phyloP scores from a whole-genome alignment of 257 asterid species.

The Datura wrightii region DNA sequence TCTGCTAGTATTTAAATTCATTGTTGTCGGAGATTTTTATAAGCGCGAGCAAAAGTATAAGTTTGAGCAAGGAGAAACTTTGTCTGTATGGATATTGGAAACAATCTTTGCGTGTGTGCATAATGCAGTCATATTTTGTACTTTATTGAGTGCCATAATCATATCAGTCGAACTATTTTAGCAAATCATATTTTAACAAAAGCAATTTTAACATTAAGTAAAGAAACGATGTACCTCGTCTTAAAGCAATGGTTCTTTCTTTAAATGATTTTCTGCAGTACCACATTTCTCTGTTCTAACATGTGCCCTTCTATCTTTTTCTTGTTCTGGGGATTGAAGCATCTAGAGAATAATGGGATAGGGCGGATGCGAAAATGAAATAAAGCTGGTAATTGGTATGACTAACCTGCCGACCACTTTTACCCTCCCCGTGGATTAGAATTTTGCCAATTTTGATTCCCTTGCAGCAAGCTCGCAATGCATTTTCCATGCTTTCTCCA shows the following conservation, averaged over 20 bases:
- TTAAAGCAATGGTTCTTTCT: neutral
- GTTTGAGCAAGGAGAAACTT: neutral
- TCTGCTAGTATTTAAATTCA: neutral
- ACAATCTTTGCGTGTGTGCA: neutral
- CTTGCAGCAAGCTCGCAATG: constrained; percentile 91
- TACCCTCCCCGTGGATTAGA: constrained; percentile 72
- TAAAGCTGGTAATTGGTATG: neutral
- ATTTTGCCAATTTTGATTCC: constrained; percentile 95
- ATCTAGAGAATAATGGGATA: neutral
- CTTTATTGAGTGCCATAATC: neutral
- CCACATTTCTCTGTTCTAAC: neutral
- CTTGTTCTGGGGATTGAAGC: neutral
- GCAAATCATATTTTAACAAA: neutral
- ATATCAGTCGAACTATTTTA: neutral
- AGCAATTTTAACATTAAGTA: neutral
- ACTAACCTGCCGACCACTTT: constrained; percentile 72
- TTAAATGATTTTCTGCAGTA: neutral
- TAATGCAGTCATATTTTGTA: neutral
- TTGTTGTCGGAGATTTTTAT: neutral
- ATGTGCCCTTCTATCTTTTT: neutral
- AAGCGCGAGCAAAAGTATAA: too few relatives aligned
- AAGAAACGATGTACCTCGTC: neutral
- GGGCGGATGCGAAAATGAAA: neutral
- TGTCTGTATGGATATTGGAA: neutral
- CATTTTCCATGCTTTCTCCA: constrained; percentile 99